Evolutionary conservation across 129 eudicot species (phyloP), one percentile per base, ranked within the genome.

Genomic region (Lonicera japonica): DNA sequence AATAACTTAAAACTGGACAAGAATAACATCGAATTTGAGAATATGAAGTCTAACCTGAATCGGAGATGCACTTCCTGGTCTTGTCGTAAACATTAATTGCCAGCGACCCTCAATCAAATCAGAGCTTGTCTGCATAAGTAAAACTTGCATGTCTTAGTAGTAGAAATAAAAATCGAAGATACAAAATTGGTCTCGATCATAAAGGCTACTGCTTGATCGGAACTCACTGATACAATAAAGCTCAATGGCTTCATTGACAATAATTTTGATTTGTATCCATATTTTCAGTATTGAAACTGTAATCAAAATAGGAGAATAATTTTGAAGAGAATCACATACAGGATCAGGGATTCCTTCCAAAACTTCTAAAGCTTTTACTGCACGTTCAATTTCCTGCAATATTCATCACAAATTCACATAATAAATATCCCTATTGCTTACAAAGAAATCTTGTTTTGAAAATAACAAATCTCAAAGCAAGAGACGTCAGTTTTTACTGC

Each of bases 21-120:
- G 36, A 29, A 29, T 43, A 43, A 7, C 50, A 22, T 16, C 8
- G 3, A 46, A 46, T 14, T 8, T 38, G 14, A 20, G 7, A 50
- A 21, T 24, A 15, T 20, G 50, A 48, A 25, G 24, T 23, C 21
- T 60, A 64, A 94, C 99, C 80, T 94, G 99, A 65, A 94, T 94
- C 1, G 94, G 96, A 21, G 96, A 94, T 54, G 99, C 95, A 25
- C 92, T 80, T 79, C 92, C 95, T 10, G 99, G 96, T 73, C 96
- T 94, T 9, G 96, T 94, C 22, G 96, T 94, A 76, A 88, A 94
- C 78, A 85, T 80, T 23, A 94, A 62, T 56, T 86, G 95, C 99
- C 99, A 94, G 8, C 95, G 77, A 46, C 96, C 99, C 80, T 94
- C 99, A 8, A 88, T 88, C 43, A 88, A 69, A 68, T 92, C 83